A percentile compares a stretch with the other conserved stretches of the same genome.
Conservation (phyloP, 2,329 filamentous ascomycete species). For the Cladorrhinum sp. region DNA sequence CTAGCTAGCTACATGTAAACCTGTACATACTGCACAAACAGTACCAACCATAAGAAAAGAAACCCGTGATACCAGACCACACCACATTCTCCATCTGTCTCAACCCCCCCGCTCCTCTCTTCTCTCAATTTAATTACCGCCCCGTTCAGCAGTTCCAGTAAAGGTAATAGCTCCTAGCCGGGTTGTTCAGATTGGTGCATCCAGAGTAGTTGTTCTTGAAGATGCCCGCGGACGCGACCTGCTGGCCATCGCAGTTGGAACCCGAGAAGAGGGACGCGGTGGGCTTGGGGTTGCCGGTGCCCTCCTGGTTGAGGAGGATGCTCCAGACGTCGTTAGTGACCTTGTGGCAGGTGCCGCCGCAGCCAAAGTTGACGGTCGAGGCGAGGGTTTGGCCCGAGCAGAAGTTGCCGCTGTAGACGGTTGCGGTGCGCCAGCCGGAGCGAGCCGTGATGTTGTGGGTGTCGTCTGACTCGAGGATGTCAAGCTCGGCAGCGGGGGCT, state of each 20-base stretch:
- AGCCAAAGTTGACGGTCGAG: not conserved
- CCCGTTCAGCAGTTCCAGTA: constrained; percentile 1
- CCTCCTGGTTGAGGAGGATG: constrained; percentile 10
- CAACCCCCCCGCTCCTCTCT: no score
- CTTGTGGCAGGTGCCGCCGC: constrained; percentile 10
- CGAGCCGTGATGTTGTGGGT: not conserved
- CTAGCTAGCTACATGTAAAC: no score
- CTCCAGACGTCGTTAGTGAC: constrained; percentile 1
- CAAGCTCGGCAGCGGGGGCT: no score
- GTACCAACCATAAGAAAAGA: no score
- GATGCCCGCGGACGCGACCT: not conserved
- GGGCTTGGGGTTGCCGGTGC: constrained; percentile 8
- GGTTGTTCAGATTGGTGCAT: not conserved
- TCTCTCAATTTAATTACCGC: no score
- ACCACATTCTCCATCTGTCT: no score
- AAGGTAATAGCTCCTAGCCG: not conserved
- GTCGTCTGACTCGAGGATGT: no score
- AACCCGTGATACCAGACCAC: no score
- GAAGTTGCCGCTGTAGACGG: not conserved
- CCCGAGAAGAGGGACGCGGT: not conserved
- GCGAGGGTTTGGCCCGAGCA: not conserved
- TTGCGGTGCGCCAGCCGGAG: not conserved
- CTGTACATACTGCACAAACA: no score
- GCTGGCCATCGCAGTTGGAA: not conserved
- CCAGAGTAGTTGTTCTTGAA: no score